Percentiles rank a stretch among this genome's conserved stretches.
Conservation (phyloP, 2,329 filamentous ascomycete species). For the Blastomyces silverae region DNA sequence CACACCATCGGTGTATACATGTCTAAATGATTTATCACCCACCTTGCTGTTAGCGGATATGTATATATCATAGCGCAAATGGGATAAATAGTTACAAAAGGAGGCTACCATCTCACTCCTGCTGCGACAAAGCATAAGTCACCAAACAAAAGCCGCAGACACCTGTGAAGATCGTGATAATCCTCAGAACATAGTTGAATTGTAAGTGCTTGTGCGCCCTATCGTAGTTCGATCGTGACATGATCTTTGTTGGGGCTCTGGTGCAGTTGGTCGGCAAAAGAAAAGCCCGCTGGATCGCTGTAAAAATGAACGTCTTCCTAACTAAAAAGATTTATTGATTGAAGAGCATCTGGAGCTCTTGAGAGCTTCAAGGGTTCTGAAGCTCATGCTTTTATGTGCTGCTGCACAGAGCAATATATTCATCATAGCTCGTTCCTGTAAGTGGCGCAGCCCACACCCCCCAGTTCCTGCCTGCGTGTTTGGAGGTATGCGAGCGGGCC, state of each 20-base stretch:
- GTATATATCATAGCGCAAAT: background rate
- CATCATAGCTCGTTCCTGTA: background rate
- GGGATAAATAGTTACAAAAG: background rate
- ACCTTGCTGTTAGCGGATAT: background rate
- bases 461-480: too few species aligned
- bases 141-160: background rate
- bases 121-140: background rate
- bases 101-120: background rate
- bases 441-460: too few species aligned
- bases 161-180: background rate
- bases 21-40: background rate
- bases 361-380: background rate
- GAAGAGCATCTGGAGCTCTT: background rate
- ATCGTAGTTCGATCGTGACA: background rate
- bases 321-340: background rate
- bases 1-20: background rate
- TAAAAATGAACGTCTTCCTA: too few species aligned
- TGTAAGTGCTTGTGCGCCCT: background rate
- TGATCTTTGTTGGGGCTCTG: background rate
- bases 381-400: background rate
- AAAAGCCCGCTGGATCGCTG: background rate
- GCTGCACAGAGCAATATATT: too few species aligned
- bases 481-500: background rate
- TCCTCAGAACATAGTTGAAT: background rate
- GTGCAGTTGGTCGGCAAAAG: background rate